These are phyloP conservation scores for Komagataella pastoris DNA, from an alignment of 805 yeast species.

Conservation along the genomic window DNA sequence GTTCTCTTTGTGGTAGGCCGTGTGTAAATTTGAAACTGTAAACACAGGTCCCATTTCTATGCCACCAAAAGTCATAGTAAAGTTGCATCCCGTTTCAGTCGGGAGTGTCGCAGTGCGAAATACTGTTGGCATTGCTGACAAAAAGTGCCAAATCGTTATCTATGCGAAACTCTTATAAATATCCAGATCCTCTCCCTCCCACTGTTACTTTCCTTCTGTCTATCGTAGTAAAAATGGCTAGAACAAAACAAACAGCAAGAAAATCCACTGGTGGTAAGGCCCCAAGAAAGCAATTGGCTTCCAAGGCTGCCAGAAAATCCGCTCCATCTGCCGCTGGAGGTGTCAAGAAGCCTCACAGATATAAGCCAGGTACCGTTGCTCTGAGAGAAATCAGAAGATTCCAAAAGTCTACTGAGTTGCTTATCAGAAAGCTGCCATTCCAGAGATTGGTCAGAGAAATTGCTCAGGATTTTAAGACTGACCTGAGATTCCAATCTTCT, in stretches of 20 bases:
- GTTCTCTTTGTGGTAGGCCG: neutral
- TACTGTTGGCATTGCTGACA: neutral
- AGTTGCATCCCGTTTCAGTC: neutral
- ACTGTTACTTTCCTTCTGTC: conserved; percentile 2
- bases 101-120: neutral
- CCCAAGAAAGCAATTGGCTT: conserved; percentile 87
- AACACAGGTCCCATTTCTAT: neutral
- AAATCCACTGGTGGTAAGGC: conserved; percentile 94
- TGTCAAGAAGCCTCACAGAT: conserved; percentile 92
- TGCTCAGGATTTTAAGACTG: conserved; percentile 88
- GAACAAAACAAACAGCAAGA: conserved; percentile 92
- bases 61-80: neutral
- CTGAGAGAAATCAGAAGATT: conserved; percentile 95
- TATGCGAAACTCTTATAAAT: neutral
- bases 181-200: neutral
- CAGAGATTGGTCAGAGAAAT: conserved; percentile 95
- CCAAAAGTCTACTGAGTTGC: conserved; percentile 90
- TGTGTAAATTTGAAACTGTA: neutral
- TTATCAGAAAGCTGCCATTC: conserved; percentile 94
- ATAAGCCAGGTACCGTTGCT: conserved; percentile 95
- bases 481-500: conserved; percentile 91
- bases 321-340: conserved; percentile 80
- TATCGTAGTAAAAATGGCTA: conserved; percentile 47
- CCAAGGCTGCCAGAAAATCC: conserved; percentile 87
- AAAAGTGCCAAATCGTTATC: neutral